Evolutionary conservation across 352 stramenopile species (phyloP), one percentile per base, ranked within the genome.

Genomic region (Pelagophyceae sp.): DNA sequence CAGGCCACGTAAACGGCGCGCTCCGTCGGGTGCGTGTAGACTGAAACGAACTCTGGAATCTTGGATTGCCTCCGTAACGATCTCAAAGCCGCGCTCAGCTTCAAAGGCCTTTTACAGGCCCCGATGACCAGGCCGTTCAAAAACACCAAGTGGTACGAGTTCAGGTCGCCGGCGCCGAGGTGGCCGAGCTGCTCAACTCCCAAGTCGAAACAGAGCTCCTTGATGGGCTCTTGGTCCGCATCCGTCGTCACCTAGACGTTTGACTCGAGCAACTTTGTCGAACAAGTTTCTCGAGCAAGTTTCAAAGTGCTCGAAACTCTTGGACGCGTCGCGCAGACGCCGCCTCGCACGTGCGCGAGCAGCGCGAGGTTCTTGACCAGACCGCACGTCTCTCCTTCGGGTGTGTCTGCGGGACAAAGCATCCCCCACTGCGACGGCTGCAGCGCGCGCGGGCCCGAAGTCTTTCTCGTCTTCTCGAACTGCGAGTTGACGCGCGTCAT

Each of bases 371-470:
- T 99, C 84, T 99, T 99, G 3, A 99, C 96, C 35, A 99, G 89
- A 80, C 97, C 97, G 85, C 96, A 99, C 6, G 94, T 94, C 85
- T 99, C 96, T 78, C 97, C 96, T 90, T 99, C 96, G 0, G 96
- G 96, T 0, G 96, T 99, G 85, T 99, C 96, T 5, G 95, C 95
- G 0, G 95, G 95, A 88, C 96, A 96, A 58, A 99, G 86, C 96
- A 99, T 99, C 45, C 96, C 97, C 95, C 96, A 99, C 86, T 99
- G 96, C 58, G 90, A 98, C 67, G 95, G 93, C 84, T 99, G 96
- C 76, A 99, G 84, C 6, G 96, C 97, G 77, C 96, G 89, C 25
- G 96, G 96, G 6, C 96, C 96, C 0, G 92, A 98, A 0, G 99
- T 95, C 83, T 99, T 99, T 38, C 96, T 88, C 0, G 96, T 99